A percentile compares a stretch with the other conserved stretches of the same genome.
Evolutionary conservation across 129 eudicot genomes (phyloP).

Genomic region (Chrysanthemum makinoi): DNA sequence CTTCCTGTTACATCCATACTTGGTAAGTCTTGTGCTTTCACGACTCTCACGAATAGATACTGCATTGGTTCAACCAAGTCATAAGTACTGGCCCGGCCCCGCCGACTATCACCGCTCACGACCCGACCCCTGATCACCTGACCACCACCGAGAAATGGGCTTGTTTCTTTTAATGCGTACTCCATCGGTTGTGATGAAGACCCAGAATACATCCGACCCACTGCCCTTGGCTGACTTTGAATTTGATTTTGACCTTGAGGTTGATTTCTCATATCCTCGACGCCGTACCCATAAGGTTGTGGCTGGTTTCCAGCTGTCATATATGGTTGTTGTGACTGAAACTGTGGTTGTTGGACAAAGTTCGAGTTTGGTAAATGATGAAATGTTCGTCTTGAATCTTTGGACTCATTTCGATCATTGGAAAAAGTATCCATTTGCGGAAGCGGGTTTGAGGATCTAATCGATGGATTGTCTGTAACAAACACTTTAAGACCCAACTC

Average conservation of each 20-base stretch:
- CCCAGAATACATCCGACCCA: constrained; percentile 41
- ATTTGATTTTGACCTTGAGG: constrained; percentile 29
- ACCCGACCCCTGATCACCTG: constrained; percentile 72
- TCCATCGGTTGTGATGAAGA: constrained; percentile 59
- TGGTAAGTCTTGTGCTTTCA: constrained; percentile 78
- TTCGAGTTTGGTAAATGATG: constrained; percentile 54
- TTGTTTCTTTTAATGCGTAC: constrained; percentile 68
- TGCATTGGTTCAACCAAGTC: constrained; percentile 92
- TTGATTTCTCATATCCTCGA: constrained; percentile 49
- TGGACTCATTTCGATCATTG: constrained; percentile 35
- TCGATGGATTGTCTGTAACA: constrained; percentile 57
- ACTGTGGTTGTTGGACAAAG: constrained; percentile 37
- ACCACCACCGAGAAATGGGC: constrained; percentile 85
- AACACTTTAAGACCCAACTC: constrained; percentile 83
- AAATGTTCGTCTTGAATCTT: constrained; percentile 44
- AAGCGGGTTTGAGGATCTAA: constrained; percentile 45
- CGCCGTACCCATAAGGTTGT: constrained; percentile 38
- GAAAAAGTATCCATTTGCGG: constrained; percentile 46
- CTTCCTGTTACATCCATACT: constrained; percentile 73
- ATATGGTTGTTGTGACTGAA: constrained; percentile 27
- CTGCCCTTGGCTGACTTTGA: constrained; percentile 37
- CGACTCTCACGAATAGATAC: constrained; percentile 82
- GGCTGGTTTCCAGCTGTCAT: constrained; percentile 33
- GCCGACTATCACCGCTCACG: constrained; percentile 45
- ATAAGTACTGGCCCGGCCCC: constrained; percentile 54